Evolutionary conservation across 306 rosid genomes (phyloP), one percentile per base, ranked within the genome.

Genomic region (Dryas octopetala): DNA sequence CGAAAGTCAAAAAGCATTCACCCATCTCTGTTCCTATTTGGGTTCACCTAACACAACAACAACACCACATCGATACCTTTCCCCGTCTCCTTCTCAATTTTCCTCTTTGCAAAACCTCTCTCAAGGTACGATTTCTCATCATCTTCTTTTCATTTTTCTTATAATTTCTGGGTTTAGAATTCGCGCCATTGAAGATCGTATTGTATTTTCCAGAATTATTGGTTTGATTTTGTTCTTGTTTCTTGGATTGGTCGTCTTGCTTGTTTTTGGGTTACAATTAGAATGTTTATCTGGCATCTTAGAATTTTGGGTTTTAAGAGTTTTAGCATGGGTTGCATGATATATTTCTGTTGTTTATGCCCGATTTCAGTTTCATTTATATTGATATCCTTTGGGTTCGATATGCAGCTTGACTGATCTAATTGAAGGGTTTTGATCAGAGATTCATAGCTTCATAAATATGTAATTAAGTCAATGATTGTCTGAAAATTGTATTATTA

Each of bases 121-220:
- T 72, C 61, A 68, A 80, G 83, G 83, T 80, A 60, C 46, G 45
- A 44, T 28, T 28, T 13, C 32, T 43, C 5, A 0, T 58, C 19
- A n/a, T 43, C 76, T 53, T 9, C 6, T 7, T 4, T 41, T 41
- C 13, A 60, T n/a, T 32, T 38, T 28, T 32, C 19, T 12, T 11
- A 3, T 7, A 5, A 7, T 69, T 51, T 62, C 19, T 6, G 19
- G 19, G 5, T 44, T 9, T n/a, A 2, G 17, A 44, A 57, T 55
- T 44, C 0, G 3, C n/a, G 3, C 38, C 16, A 1, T 17, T 6
- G 15, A 3, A n/a, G 47, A 71, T 54, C 51, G 6, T 59, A 7
- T 57, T 71, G 66, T 23, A 1, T 71, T 71, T 32, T 15, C 45
- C 17, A 0, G 28, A 10, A 19, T 40, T 26, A 7, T n/a, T 70